Evolutionary conservation across 306 rosid genomes (phyloP), one percentile per base, ranked within the genome.

Genomic region (Pterocarpus santalinus): DNA sequence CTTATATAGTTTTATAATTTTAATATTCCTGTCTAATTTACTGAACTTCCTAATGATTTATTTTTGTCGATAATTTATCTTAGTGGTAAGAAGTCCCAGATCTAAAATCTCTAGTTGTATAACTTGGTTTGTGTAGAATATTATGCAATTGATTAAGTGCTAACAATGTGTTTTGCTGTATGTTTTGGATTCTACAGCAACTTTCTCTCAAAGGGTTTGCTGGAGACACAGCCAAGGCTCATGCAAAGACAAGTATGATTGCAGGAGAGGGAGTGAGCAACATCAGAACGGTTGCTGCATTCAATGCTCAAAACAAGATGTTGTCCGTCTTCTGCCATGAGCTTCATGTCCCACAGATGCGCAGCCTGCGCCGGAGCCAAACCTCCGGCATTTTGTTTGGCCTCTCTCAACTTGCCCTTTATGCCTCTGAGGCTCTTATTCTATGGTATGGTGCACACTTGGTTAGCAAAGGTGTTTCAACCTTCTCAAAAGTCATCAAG

Each of bases 241-340:
- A 95, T 81, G 99, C 99, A 47, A 95, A 91, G 89, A 95, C 99
- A 1, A 95, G 99, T 76, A 95, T 95, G 99, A 95, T 95, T 76
- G 99, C 99, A 13, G 99, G 99, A 14, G 98, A 95, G 53, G 99
- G 99, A 77, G 99, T 95, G 60, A 95, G 99, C 88, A 95, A 95
- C 80, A 95, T 95, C 64, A 88, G 99, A 75, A 95, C 99, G 0
- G 99, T 95, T 47, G 98, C 99, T 9, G 99, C 99, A 49, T 95
- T 95, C 91, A 95, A 95, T 85, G 94, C 99, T 7, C 98, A 95
- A 55, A 84, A 86, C 82, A 95, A 95, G 87, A 88, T 95, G 83
- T 73, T 93, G 8, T 93, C 91, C 8, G 79, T 93, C 51, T 95
- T 95, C 47, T 76, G 92, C 80, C 84, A 93, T 0, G 97, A 95